Conservation (phyloP, 1,284 basidiomycete species). For the Rhodofomes roseus region DNA sequence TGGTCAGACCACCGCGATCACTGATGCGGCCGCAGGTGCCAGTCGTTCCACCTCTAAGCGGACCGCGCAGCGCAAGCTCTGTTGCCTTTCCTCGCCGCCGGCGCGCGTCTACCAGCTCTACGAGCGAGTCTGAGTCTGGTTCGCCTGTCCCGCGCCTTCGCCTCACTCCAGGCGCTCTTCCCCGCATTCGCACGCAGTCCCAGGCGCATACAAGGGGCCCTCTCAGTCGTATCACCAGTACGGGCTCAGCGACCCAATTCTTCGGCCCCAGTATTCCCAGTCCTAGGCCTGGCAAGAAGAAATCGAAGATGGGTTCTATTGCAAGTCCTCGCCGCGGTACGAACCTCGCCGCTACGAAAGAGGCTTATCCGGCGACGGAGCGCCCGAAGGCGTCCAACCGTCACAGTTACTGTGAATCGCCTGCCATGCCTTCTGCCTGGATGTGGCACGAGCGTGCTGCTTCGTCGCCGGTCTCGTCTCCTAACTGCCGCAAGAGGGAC, state of each 20-base stretch:
- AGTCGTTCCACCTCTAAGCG: conserved; percentile 19
- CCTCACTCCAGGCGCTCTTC: conserved; percentile 16
- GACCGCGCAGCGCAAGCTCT: conserved; percentile 17
- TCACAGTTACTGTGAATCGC: conserved; percentile 55
- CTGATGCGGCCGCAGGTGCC: conserved; percentile 9
- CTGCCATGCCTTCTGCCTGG: conserved; percentile 6
- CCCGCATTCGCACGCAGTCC: conserved; percentile 27
- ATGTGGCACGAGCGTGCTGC: conserved; percentile 12
- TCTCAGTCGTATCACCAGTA: conserved; percentile 36
- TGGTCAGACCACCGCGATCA: conserved; percentile 10
- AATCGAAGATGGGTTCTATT: conserved; percentile 12
- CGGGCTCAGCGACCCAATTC: conserved; percentile 63
- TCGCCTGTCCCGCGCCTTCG: conserved; percentile 26
- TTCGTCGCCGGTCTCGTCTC: conserved; percentile 16
- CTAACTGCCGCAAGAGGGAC: conserved; percentile 17
- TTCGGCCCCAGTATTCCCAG: conserved; percentile 60
- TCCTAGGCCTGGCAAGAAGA: conserved; percentile 20
- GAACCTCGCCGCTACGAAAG: conserved; percentile 2
- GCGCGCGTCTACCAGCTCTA: conserved; percentile 21
- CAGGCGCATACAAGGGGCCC: conserved; percentile 15
- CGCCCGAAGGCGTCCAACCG: conserved; percentile 39
- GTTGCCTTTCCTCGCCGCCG: conserved; percentile 28
- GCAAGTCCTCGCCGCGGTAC: background rate
- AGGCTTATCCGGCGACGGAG: background rate
- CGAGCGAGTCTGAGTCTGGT: conserved; percentile 24